Base-by-base conservation (phyloP, 2,329 filamentous ascomycete species). In the Trichoderma breve region DNA sequence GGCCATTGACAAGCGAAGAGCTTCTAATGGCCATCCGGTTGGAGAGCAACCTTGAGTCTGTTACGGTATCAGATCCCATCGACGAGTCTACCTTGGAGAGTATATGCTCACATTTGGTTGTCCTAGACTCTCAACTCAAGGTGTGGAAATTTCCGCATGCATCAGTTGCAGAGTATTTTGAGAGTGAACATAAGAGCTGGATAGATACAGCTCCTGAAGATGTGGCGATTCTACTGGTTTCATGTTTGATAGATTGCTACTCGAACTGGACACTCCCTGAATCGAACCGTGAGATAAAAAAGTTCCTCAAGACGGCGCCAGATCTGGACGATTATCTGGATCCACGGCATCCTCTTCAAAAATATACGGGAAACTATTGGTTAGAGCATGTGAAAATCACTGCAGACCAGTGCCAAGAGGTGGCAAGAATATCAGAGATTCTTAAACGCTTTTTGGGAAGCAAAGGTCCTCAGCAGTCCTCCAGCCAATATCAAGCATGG, bases 161-260 rank as follows among this genome's bases (percentile, higher is more conserved):
- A 12, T 65, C 63, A 5, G 63, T 65, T 14, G 63, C 63, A 36
- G 63, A 65, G 28, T 65, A 65, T 26, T 65, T 65, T n/a, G 63
- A 65, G n/a, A 11, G 26, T 3, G 12, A 15, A 5, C 63, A 65
- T 26, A 14, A 6, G 39, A 18, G 12, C 7, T 55, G 43, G 63
- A 34, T 34, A 34, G 8, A n/a, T 0, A 53, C 6, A 11, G 63
- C 43, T 1, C 0, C 12, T 14, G 43, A 53, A 24, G 43, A 55
- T 9, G n/a, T 65, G 30, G 63, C 63, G 1, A 26, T 55, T 26
- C 4, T 53, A 14, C 28, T 65, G 8, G 12, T 65, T 1, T 53
- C 30, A 3, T 53, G 12, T 3, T 18, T 65, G 1, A 55, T n/a
- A 11, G 43, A 55, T 36, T 55, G 43, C 3, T 65, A 65, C 3